Base-by-base conservation (phyloP, 1,284 basidiomycete species). In the Pseudozyma flocculosa region DNA sequence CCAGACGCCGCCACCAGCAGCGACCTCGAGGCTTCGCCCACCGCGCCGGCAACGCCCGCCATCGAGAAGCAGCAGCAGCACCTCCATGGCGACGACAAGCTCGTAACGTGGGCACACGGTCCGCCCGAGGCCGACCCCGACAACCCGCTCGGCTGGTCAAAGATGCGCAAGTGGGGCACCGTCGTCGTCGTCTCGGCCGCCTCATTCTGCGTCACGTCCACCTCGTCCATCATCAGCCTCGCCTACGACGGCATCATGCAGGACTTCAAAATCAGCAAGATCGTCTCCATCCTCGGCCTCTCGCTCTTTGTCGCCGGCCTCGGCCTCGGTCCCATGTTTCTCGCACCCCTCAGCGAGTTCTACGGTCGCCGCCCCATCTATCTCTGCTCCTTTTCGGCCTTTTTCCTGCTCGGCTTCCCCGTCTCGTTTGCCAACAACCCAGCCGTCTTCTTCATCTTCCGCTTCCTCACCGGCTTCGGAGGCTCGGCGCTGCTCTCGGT, bases 221-320 rank as follows among this genome's bases (percentile, higher is more conserved):
- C 67, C 11, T 69, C 66, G 3, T 61, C 55, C 36, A 63, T 73
- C 52, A 63, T 69, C 44, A 46, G 54, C 38, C 61, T 50, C 23
- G 75, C 69, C 11, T 78, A 73, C 57, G 69, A 68, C 11, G 72
- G 75, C 38, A 61, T 70, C 38, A 81, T 84, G 37, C 57, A 70
- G 18, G 83, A 86, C 10, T 88, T 89, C 58, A 78, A 82, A 50
- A 83, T 89, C 30, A 81, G 83, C 2, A 81, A 82, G 29, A 83
- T 85, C 58, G 86, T 90, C 59, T 86, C 90, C 2, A 85, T 88
- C 77, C 82, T 91, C 13, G 83, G 83, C 3, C 82, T 91, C 37
- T 87, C 85, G 50, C 72, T 91, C 5, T 92, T 86, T 46, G 82
- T 83, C 18, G 61, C 76, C 18, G 86, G 85, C 1, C 52, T 72